Percentiles rank a stretch among this genome's conserved stretches.
Conservation (phyloP, 306 rosid genomes). For the Glycine latifolia region DNA sequence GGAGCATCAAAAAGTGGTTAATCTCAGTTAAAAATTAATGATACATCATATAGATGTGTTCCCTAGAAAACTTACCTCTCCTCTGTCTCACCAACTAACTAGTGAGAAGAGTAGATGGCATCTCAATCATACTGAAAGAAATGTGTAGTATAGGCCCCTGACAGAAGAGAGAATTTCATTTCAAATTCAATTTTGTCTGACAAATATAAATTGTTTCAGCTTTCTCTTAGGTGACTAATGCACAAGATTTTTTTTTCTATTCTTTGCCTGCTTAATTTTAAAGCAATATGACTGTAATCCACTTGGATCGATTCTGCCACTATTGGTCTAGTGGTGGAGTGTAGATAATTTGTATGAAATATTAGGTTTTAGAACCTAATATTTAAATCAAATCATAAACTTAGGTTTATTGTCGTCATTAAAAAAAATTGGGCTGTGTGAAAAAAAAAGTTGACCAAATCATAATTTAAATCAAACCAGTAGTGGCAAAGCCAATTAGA, state of each 20-base stretch:
- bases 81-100: conserved; percentile 32
- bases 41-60: not conserved
- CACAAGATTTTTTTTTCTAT: not conserved
- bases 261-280: not conserved
- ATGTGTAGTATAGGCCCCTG: conserved; percentile 26
- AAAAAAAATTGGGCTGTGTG: too few relatives aligned
- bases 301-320: too few relatives aligned
- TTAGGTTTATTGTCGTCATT: too few relatives aligned
- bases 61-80: conserved; percentile 16
- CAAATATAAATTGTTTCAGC: not conserved
- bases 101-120: conserved; percentile 21
- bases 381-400: too few relatives aligned
- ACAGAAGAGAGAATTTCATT: conserved; percentile 30
- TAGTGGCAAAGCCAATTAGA: too few relatives aligned
- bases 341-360: too few relatives aligned
- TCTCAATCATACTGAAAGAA: conserved; percentile 20
- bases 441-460: too few relatives aligned
- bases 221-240: not conserved
- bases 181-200: conserved; percentile 47
- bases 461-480: too few relatives aligned
- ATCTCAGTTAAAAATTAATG: not conserved
- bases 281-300: not conserved
- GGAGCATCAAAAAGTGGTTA: conserved; percentile 27
- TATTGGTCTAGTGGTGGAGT: too few relatives aligned
- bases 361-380: too few relatives aligned